Evolutionary conservation across 371 early-diverging fungal genomes (phyloP).

Genomic region (Capniomyces stellatus): DNA sequence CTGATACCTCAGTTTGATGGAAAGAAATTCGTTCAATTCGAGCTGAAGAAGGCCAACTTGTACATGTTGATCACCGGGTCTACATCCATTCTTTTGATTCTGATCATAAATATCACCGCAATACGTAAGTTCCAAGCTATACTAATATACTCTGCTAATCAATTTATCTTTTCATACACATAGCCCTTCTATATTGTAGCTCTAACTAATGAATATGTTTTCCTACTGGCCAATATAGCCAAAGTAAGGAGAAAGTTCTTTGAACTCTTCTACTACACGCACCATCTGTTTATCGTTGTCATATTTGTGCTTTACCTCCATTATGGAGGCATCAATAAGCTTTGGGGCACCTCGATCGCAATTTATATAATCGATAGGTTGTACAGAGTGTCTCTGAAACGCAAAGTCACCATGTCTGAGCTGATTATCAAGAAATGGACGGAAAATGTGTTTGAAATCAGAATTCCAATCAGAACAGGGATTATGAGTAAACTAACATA

Average conservation of each 20-base stretch:
- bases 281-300: conserved; percentile 43
- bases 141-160: no score
- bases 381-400: conserved; percentile 32
- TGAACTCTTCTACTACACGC: conserved; percentile 56
- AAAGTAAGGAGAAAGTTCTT: conserved; percentile 32
- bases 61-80: conserved; percentile 45
- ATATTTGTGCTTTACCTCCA: conserved; percentile 39
- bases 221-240: no score
- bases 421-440: conserved; percentile 42
- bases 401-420: conserved; percentile 18
- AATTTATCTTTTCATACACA: no score
- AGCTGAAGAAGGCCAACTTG: conserved; percentile 21
- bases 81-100: conserved; percentile 36
- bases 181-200: no score
- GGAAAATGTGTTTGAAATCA: conserved; percentile 46
- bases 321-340: conserved; percentile 35
- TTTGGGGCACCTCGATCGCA: conserved; percentile 26
- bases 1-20: not conserved
- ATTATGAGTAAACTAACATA: conserved; percentile 14
- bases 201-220: no score
- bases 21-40: conserved; percentile 9
- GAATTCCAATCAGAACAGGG: conserved; percentile 33
- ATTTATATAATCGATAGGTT: conserved; percentile 43
- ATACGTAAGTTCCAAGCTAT: conserved; percentile 8
- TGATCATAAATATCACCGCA: conserved; percentile 30